These are phyloP conservation scores for Fusarium denticulatum DNA, from an alignment of 2,329 filamentous ascomycete species.

Conservation along the genomic window DNA sequence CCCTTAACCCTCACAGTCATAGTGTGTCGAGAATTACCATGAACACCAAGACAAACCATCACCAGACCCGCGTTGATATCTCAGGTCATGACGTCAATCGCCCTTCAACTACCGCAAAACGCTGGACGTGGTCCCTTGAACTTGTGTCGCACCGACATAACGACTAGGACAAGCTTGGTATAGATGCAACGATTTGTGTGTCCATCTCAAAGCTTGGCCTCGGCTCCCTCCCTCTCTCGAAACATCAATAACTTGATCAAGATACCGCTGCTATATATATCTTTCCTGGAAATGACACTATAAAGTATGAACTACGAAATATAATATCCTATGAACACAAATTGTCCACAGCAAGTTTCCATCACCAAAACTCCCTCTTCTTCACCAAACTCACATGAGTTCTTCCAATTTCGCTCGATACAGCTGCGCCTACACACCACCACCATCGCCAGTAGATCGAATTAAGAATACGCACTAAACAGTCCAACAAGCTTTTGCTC, in stretches of 20 bases:
- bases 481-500: constrained; percentile 27
- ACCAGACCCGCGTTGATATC: constrained; percentile 18
- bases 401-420: not conserved
- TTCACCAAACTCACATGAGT: not conserved
- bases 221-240: not conserved
- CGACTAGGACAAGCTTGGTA: constrained; percentile 19
- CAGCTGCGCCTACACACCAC: not conserved
- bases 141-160: constrained; percentile 14
- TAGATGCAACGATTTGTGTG: not conserved
- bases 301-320: not conserved
- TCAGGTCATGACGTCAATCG: constrained; percentile 32
- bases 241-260: not conserved
- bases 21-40: not conserved
- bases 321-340: not conserved
- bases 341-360: not conserved
- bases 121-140: constrained; percentile 25
- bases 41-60: constrained; percentile 24
- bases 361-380: not conserved
- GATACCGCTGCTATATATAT: not conserved
- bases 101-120: not conserved
- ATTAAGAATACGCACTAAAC: not conserved
- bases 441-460: constrained; percentile 3
- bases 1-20: not conserved
- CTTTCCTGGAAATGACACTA: not conserved
- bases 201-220: constrained; percentile 1